Conservation (phyloP, 2,329 filamentous ascomycete species). For the Fusarium goolgardi region DNA sequence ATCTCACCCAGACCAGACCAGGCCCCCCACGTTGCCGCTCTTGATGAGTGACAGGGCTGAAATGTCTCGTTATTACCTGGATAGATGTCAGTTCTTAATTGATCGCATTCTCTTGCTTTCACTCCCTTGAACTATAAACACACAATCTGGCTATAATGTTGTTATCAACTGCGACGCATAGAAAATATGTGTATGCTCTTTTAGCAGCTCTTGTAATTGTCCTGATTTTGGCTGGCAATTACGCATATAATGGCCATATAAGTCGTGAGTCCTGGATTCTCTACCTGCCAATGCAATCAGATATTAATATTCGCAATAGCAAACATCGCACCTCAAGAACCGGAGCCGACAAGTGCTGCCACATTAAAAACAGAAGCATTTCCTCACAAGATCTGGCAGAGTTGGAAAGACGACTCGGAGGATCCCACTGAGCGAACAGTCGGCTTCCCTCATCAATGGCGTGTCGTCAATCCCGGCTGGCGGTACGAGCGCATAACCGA, state of each 20-base stretch:
- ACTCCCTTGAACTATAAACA: background rate
- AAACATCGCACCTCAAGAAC: background rate
- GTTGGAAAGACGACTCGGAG: slow-evolving; percentile 48
- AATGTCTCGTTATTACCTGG: background rate
- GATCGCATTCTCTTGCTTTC: background rate
- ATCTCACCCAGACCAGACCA: slow-evolving; percentile 4
- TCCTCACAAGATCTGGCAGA: slow-evolving; percentile 50
- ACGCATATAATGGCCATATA: slow-evolving; percentile 21
- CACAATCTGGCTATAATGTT: slow-evolving; percentile 1
- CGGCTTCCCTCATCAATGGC: slow-evolving; percentile 47
- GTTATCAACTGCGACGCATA: slow-evolving; percentile 1
- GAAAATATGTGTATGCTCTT: slow-evolving; percentile 14
- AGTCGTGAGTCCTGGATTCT: slow-evolving; percentile 8
- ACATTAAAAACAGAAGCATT: slow-evolving; percentile 15
- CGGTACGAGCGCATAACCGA: slow-evolving; percentile 49
- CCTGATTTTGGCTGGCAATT: slow-evolving; percentile 16
- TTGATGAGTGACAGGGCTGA: slow-evolving; percentile 3
- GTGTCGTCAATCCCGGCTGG: slow-evolving; percentile 43
- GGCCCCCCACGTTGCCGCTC: background rate
- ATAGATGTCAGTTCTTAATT: background rate
- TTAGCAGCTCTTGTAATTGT: slow-evolving; percentile 11
- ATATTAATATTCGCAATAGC: slow-evolving; percentile 15
- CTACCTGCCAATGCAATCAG: background rate
- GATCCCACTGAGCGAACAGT: slow-evolving; percentile 45
- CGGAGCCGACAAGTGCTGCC: background rate